phyloP scores from a whole-genome alignment of 1,139 yeast genomes.

The Arxiozyma telluris region DNA sequence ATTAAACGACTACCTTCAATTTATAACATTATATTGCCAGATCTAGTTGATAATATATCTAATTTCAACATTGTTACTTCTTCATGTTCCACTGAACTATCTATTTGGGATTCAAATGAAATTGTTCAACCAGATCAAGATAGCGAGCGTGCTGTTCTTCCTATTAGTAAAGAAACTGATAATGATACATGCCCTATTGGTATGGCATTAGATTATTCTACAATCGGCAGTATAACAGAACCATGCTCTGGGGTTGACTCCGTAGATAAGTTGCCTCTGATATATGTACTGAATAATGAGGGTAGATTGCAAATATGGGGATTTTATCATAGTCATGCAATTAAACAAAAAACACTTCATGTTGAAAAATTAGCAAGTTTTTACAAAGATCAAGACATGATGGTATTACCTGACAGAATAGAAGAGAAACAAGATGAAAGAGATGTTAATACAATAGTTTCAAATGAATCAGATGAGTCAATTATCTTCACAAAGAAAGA shows the following conservation, averaged over 20 bases:
- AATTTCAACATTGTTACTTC: conserved; percentile 42
- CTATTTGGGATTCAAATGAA: conserved; percentile 32
- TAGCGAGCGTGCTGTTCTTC: conserved; percentile 59
- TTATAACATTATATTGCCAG: conserved; percentile 37
- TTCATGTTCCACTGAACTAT: conserved; percentile 55
- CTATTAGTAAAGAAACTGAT: conserved; percentile 53
- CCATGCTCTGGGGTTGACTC: conserved; percentile 55
- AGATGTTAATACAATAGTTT: not conserved
- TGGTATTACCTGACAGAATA: not conserved
- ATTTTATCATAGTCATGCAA: conserved; percentile 44
- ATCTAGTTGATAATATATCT: conserved; percentile 38
- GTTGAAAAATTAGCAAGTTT: conserved; percentile 7
- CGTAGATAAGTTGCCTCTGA: conserved; percentile 51
- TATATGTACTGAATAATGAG: conserved; percentile 52
- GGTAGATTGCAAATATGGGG: conserved; percentile 62
- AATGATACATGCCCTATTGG: conserved; percentile 71
- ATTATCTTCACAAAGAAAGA: not conserved
- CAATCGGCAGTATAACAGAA: conserved; percentile 37
- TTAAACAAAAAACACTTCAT: conserved; percentile 32
- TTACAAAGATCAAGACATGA: not conserved
- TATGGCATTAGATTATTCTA: conserved; percentile 48
- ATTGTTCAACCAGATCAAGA: conserved; percentile 49
- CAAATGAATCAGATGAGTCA: not conserved
- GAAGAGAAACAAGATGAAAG: not conserved
- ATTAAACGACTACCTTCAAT: conserved; percentile 42